Evolutionary conservation across 2,329 filamentous ascomycete species (phyloP).

Genomic region (Ceratocystis smalleyi): DNA sequence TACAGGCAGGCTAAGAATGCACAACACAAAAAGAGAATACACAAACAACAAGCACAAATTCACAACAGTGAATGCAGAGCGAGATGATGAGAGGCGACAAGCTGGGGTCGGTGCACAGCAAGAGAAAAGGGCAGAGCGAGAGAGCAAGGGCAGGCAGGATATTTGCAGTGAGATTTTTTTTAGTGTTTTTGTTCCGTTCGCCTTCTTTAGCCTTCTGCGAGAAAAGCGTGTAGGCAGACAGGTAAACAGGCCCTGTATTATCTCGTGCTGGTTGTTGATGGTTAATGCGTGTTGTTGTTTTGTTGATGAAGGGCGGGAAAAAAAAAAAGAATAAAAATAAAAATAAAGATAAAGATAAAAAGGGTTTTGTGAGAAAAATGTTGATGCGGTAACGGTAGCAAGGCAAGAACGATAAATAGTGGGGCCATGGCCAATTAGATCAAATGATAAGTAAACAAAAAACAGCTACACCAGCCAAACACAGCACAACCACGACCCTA

Average conservation of each 20-base stretch:
- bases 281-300: neutral
- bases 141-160: neutral
- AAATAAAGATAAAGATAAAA: constrained; percentile 16
- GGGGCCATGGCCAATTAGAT: neutral
- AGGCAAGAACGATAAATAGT: neutral
- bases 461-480: neutral
- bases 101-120: neutral
- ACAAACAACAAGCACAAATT: constrained; percentile 1
- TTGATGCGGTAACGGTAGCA: constrained; percentile 18
- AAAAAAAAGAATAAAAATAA: no score
- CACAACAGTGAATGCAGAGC: neutral
- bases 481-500: neutral
- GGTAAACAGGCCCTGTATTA: no score
- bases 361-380: constrained; percentile 14
- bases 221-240: no score
- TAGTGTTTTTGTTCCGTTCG: neutral
- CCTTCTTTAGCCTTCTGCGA: no score
- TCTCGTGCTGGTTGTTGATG: neutral
- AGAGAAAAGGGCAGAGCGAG: neutral
- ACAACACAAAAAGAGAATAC: constrained; percentile 5
- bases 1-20: constrained; percentile 9
- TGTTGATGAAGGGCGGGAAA: neutral
- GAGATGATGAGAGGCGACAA: neutral
- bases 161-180: neutral
- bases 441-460: neutral